Base-by-base conservation (phyloP, 805 yeast genomes). In the Pichia deserticola region DNA sequence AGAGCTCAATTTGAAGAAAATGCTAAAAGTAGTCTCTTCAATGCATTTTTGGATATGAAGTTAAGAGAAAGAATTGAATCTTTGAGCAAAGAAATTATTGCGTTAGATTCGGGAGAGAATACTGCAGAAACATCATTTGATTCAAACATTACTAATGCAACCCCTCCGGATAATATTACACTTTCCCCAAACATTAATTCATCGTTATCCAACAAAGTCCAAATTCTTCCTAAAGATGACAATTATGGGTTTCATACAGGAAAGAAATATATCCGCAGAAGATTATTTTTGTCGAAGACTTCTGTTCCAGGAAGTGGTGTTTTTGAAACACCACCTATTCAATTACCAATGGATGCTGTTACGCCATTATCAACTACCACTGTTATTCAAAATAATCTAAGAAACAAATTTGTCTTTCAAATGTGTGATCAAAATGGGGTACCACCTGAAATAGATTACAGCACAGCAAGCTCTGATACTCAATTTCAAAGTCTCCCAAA, bases 261-360 rank as follows among this genome's bases (percentile, higher is more conserved):
- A 15, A 50, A 36, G 29, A 50, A 42, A 36, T 45, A 45, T 34
- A 40, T 45, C 25, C 45, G 52, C 30, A 45, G 52, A 35, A 45
- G 52, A 34, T 35, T 50, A 37, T 50, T 35, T 34, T 38, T 50
- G 13, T 50, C 52, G 4, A 50, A 50, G 42, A 45, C 52, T 3
- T 45, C 52, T 6, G 52, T 50, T 33, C 52, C 52, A 13, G 52
- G 52, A 4, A 41, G 47, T 45, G 52, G 52, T 5, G 49, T 50
- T 3, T 50, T 50, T 50, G 52, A 50, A 38, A 50, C 52, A 5
- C 52, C 52, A 6, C 52, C 52, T 33, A 45, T 49, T 10, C 52
- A 49, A 33, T 12, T 49, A 3, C 52, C 42, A 7, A n/a, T 30
- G 20, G 48, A 45, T 32, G 32, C 33, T 20, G 30, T 5, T 8